Evolutionary conservation across 768 basidiomycete genomes (phyloP), one percentile per base, ranked within the genome.

Genomic region (Russula dissimulans): DNA sequence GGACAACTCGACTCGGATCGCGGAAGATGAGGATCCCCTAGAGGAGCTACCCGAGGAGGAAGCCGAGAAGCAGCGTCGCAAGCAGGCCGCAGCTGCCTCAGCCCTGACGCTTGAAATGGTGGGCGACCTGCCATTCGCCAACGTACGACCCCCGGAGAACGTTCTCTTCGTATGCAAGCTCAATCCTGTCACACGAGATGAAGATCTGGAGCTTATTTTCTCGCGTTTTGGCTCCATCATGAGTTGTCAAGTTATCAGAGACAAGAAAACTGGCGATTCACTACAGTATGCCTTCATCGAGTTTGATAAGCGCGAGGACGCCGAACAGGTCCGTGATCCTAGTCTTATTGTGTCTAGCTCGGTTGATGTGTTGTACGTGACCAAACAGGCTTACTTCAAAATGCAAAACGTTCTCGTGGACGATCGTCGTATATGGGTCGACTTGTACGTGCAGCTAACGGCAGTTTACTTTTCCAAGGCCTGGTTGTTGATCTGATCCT

Each of bases 341-440:
- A 42, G 10, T 4, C 22, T 22, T 10, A 36, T 10, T 22, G n/a
- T 43, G 39, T 43, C 15, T 8, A 4, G 1, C 42, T 43, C 39
- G 38, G 5, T 34, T 32, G 26, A 32, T 52, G 46, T n/a, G n/a
- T n/a, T 32, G 26, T 39, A 31, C 12, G 15, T 38, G 5, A 12
- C 39, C 14, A 9, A 54, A 29, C 65, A 94, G 89, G 97, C 92
- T 9, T 99, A 98, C 72, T 95, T 98, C 76, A 99, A 98, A 73
- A 99, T 99, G 97, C 97, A 98, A 71, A 98, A 98, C 67, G 97
- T 98, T 0, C 77, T 99, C 11, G 89, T 99, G 12, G 97, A 99
- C 69, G 97, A 99, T 72, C 82, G 94, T 14, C 84, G 97, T 12
- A 98, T 99, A 68, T 98, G 95, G 92, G 95, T 99, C 63, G 97